These are phyloP conservation scores for Chrysoporthe austroafricana DNA, from an alignment of 2,329 filamentous ascomycete species.

Conservation along the genomic window DNA sequence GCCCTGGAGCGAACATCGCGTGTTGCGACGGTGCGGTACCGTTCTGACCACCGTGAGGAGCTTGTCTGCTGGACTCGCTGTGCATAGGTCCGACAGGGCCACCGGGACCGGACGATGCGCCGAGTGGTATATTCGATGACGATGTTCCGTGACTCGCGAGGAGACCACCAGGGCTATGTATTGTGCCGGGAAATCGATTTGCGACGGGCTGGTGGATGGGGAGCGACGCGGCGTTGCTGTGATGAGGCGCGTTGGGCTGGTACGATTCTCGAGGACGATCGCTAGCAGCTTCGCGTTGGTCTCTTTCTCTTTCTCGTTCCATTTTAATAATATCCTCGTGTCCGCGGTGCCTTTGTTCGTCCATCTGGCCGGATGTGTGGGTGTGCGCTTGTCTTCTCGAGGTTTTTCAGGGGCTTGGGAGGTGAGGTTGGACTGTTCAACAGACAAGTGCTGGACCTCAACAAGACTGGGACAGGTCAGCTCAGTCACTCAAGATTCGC, in stretches of 20 bases:
- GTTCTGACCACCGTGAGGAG: constrained; percentile 56
- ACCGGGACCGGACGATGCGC: constrained; percentile 54
- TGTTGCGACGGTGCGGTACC: constrained; percentile 51
- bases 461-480: constrained; percentile 24
- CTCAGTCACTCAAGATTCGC: not conserved
- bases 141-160: constrained; percentile 73
- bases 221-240: constrained; percentile 85
- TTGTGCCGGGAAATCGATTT: constrained; percentile 75
- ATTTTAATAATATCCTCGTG: constrained; percentile 51
- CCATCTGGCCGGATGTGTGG: constrained; percentile 38
- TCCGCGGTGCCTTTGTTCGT: constrained; percentile 51
- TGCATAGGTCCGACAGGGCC: constrained; percentile 61
- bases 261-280: constrained; percentile 59
- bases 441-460: constrained; percentile 18
- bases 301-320: constrained; percentile 67
- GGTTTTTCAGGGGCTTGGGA: constrained; percentile 1
- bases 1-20: constrained; percentile 61
- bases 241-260: constrained; percentile 71
- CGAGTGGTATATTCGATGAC: constrained; percentile 55
- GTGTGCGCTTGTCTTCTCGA: not conserved
- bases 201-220: constrained; percentile 95
- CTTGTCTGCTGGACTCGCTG: constrained; percentile 53
- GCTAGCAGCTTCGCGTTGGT: constrained; percentile 62
- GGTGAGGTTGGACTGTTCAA: not conserved
- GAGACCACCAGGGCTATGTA: constrained; percentile 90